These are phyloP conservation scores for Kazachstania sp. DNA, from an alignment of 1,139 yeast genomes.

Conservation along the genomic window DNA sequence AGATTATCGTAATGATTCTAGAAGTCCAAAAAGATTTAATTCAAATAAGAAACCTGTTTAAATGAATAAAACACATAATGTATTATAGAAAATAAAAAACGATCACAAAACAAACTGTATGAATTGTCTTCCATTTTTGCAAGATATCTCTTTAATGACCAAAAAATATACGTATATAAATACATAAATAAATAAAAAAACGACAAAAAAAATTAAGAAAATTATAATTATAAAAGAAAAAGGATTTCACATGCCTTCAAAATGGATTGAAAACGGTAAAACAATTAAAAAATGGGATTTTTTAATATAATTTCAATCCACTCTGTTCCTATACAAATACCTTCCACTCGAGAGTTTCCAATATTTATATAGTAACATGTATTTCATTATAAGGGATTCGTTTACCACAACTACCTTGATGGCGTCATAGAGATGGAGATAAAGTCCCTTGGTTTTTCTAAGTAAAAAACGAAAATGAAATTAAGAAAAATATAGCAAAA, in stretches of 20 bases:
- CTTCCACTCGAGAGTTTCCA: not conserved
- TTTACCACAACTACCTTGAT: constrained; percentile 30
- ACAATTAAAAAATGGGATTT: constrained; percentile 1
- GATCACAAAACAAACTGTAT: not conserved
- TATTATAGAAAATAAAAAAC: not conserved
- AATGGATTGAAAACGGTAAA: constrained; percentile 21
- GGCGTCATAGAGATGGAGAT: constrained; percentile 30
- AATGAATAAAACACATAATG: not conserved
- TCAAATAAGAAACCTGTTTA: not conserved
- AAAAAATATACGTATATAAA: not conserved
- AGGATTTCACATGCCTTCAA: constrained; percentile 30
- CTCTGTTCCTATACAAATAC: constrained; percentile 19
- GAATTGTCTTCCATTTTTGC: not conserved
- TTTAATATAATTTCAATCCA: constrained; percentile 11
- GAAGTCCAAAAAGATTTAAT: constrained; percentile 5
- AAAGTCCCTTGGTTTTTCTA: constrained; percentile 19
- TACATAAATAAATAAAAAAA: not conserved
- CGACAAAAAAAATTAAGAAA: constrained; percentile 1
- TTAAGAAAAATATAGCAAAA: not conserved
- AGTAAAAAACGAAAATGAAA: not conserved
- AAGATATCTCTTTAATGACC: not conserved
- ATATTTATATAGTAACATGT: constrained; percentile 11
- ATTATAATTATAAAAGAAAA: not conserved
- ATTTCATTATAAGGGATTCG: constrained; percentile 29
- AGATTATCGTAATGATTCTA: constrained; percentile 5